These are phyloP conservation scores for Trichoderma gamsii DNA, from an alignment of 495 filamentous ascomycete species.

Conservation along the genomic window DNA sequence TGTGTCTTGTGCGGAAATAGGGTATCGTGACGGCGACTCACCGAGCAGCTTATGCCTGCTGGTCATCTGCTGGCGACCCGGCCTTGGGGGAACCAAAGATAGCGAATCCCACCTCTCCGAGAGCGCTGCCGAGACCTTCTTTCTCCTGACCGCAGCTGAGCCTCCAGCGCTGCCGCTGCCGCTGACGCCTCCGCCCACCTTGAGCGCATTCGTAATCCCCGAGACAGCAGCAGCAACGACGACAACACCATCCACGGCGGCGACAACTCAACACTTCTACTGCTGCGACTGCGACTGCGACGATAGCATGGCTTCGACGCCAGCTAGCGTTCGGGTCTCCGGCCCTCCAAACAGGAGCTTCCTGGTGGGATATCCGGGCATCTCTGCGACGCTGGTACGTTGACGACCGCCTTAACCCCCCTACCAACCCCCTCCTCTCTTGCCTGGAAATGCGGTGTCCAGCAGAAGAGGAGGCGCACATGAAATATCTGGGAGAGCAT, in stretches of 20 bases:
- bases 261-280: constrained; percentile 1
- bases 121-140: not conserved
- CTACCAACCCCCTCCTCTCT: constrained; percentile 12
- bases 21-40: constrained; percentile 8
- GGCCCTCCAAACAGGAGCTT: constrained; percentile 96
- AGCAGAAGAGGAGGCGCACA: not conserved
- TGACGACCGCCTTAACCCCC: not conserved
- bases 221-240: not conserved
- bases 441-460: constrained; percentile 16
- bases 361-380: constrained; percentile 93
- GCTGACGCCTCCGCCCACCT: constrained; percentile 4
- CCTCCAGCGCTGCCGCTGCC: constrained; percentile 10
- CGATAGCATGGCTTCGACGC: constrained; percentile 28
- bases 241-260: constrained; percentile 18
- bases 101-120: not conserved
- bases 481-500: not conserved
- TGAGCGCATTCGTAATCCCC: constrained; percentile 2
- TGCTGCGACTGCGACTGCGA: constrained; percentile 19
- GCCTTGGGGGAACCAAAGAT: not conserved
- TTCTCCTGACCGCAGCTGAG: not conserved
- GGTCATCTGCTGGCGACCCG: constrained; percentile 9
- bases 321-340: constrained; percentile 93
- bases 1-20: constrained; percentile 4
- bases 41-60: constrained; percentile 8
- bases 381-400: constrained; percentile 91